Conservation (phyloP, 805 yeast genomes). For the Candida incommunis region DNA sequence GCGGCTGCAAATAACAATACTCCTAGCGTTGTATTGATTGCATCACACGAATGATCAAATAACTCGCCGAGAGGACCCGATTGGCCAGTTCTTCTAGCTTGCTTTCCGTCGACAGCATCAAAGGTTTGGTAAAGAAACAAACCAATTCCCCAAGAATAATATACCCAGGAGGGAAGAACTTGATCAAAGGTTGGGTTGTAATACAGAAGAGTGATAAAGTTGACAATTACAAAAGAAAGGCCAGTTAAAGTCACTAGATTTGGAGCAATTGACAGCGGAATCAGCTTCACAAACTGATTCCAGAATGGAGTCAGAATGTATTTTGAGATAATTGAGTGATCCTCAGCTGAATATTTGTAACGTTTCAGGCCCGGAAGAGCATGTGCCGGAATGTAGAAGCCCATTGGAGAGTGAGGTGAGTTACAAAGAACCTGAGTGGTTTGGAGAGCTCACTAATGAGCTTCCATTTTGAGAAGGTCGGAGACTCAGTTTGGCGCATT, state of each 20-base stretch:
- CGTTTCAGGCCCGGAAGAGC: slow-evolving; percentile 13
- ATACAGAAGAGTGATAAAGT: slow-evolving; percentile 50
- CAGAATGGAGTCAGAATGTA: slow-evolving; percentile 76
- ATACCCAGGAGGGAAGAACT: slow-evolving; percentile 60
- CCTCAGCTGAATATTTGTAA: slow-evolving; percentile 35
- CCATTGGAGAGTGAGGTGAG: too few relatives aligned
- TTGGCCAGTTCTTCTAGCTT: slow-evolving; percentile 88
- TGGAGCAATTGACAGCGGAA: slow-evolving; percentile 91
- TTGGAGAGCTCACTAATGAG: too few relatives aligned
- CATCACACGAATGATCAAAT: slow-evolving; percentile 80
- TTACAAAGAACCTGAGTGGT: too few relatives aligned
- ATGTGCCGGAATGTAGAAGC: slow-evolving; percentile 13
- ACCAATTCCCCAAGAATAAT: slow-evolving; percentile 65
- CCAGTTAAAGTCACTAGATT: slow-evolving; percentile 81
- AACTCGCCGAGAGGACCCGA: slow-evolving; percentile 91
- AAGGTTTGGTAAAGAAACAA: slow-evolving; percentile 87
- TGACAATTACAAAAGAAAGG: slow-evolving; percentile 50
- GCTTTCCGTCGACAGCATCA: slow-evolving; percentile 95
- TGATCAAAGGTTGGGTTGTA: slow-evolving; percentile 57
- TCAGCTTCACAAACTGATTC: slow-evolving; percentile 60
- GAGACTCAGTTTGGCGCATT: too few relatives aligned
- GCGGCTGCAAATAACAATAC: slow-evolving; percentile 62
- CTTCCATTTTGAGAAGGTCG: too few relatives aligned
- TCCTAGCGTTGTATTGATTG: slow-evolving; percentile 68
- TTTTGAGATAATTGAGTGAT: slow-evolving; percentile 66